These are phyloP conservation scores for Pseudozyma hubeiensis DNA, from an alignment of 1,284 basidiomycete species.

Conservation along the genomic window DNA sequence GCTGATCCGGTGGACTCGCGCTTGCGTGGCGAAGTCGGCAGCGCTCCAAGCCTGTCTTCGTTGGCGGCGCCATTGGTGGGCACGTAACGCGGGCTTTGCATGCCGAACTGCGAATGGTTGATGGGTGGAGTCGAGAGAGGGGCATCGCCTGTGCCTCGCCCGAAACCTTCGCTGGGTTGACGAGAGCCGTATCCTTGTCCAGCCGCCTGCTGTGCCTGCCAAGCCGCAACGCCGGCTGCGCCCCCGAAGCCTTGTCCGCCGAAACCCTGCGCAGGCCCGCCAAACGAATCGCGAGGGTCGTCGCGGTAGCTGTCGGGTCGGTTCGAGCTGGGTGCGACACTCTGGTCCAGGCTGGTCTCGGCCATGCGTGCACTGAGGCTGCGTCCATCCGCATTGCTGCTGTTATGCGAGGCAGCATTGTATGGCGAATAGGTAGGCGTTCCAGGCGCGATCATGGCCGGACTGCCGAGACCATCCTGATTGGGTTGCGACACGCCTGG, in stretches of 20 bases:
- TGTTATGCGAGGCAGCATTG: constrained; percentile 32
- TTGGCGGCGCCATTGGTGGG: constrained; percentile 16
- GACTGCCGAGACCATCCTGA: constrained; percentile 40
- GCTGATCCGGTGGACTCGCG: constrained; percentile 51
- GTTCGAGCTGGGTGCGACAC: constrained; percentile 30
- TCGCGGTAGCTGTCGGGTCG: constrained; percentile 36
- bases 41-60: constrained; percentile 46
- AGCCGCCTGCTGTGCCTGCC: constrained; percentile 51
- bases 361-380: constrained; percentile 42
- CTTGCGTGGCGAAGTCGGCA: constrained; percentile 53
- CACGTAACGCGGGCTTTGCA: constrained; percentile 24
- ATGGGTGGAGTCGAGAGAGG: constrained; percentile 25
- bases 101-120: constrained; percentile 26
- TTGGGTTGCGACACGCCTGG: constrained; percentile 19
- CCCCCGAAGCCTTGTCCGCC: constrained; percentile 31
- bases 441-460: constrained; percentile 34
- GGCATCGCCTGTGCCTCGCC: constrained; percentile 34
- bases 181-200: constrained; percentile 34
- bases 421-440: constrained; percentile 34
- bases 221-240: constrained; percentile 41
- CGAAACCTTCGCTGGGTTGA: constrained; percentile 28
- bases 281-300: constrained; percentile 32
- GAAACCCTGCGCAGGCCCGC: constrained; percentile 12
- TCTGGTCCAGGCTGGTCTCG: constrained; percentile 42
- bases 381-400: constrained; percentile 46